phyloP scores from a whole-genome alignment of 805 yeast species.

The Ogataea philodendri region DNA sequence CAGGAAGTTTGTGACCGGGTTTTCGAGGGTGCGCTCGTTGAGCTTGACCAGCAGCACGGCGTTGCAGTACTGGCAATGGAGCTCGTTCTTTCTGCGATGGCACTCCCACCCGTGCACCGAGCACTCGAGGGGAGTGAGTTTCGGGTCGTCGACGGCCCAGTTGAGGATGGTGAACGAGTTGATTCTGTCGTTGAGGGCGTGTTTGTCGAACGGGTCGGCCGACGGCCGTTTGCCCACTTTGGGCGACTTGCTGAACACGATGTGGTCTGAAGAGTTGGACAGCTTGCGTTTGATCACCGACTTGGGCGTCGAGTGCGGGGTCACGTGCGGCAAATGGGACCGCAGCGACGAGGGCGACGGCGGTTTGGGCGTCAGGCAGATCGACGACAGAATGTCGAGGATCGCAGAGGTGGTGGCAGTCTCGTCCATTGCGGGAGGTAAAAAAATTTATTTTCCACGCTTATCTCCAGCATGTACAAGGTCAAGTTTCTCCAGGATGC shows the following conservation, averaged over 20 bases:
- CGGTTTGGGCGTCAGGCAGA: conserved; percentile 16
- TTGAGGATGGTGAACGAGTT: conserved; percentile 43
- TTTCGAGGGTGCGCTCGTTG: conserved; percentile 18
- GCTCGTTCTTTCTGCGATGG: conserved; percentile 31
- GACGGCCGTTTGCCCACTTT: conserved; percentile 1
- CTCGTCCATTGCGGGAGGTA: conserved; percentile 6
- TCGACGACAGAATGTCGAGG: conserved; percentile 22
- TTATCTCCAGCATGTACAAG: conserved; percentile 22
- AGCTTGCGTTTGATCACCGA: conserved; percentile 23
- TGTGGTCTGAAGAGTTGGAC: conserved; percentile 21
- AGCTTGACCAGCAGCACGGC: conserved; percentile 30
- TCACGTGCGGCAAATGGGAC: conserved; percentile 20
- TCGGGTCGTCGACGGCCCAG: conserved; percentile 41
- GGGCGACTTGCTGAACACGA: conserved; percentile 5
- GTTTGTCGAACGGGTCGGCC: conserved; percentile 26
- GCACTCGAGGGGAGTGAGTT: conserved; percentile 46
- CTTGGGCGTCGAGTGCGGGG: conserved; percentile 11
- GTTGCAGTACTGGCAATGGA: conserved; percentile 36
- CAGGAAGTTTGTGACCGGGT: conserved; percentile 15
- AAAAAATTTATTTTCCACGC: background rate
- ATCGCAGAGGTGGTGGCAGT: conserved; percentile 18
- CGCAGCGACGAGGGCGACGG: conserved; percentile 12
- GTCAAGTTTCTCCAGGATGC: conserved; percentile 72
- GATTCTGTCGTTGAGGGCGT: conserved; percentile 40
- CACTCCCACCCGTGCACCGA: conserved; percentile 56